Conservation (phyloP, 371 early-diverging fungal species). For the Mucor mucedo region DNA sequence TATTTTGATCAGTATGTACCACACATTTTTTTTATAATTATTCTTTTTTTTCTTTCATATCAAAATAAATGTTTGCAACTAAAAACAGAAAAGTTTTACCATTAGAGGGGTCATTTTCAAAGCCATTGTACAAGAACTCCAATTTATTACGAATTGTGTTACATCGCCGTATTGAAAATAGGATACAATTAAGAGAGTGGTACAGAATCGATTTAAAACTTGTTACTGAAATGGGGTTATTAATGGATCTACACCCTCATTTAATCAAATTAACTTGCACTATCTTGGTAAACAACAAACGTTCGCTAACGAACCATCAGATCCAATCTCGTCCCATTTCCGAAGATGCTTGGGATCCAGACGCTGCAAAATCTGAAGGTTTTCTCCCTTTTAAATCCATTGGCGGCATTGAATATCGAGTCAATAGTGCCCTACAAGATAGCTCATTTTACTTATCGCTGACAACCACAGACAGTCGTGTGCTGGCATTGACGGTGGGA, state of each 20-base stretch:
- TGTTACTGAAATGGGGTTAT: conserved; percentile 27
- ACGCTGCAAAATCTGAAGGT: conserved; percentile 6
- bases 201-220: conserved; percentile 19
- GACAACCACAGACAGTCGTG: not conserved
- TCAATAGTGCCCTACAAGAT: not conserved
- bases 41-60: not conserved
- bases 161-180: conserved; percentile 14
- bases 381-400: not conserved
- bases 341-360: conserved; percentile 16
- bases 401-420: conserved; percentile 12
- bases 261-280: not conserved
- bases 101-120: conserved; percentile 4
- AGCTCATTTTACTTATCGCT: conserved; percentile 10
- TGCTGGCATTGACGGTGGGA: conserved; percentile 13
- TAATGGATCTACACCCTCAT: not conserved
- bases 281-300: not conserved
- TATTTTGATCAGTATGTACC: too few species aligned
- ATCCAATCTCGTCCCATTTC: conserved; percentile 1
- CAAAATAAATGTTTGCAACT: too few species aligned
- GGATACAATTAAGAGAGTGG: conserved; percentile 19
- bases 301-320: not conserved
- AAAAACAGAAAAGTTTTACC: conserved; percentile 3
- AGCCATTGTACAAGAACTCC: conserved; percentile 21
- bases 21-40: not conserved
- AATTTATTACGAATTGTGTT: conserved; percentile 31